Evolutionary conservation across 2,329 filamentous ascomycete genomes (phyloP).

Genomic region (Aspergillus niger): DNA sequence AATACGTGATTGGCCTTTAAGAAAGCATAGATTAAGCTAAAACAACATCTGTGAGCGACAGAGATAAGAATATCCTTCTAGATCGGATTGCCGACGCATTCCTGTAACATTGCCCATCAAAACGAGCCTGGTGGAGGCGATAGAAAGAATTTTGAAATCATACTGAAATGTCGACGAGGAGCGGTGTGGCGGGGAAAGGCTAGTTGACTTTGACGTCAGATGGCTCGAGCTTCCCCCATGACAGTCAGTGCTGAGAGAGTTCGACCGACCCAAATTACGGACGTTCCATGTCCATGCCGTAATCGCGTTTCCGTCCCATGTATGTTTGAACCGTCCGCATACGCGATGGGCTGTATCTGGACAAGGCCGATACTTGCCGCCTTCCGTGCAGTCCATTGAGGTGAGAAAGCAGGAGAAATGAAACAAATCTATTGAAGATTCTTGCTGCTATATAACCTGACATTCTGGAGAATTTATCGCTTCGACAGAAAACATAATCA

Average conservation of each 20-base stretch:
- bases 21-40: too few species aligned
- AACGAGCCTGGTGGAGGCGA: not conserved
- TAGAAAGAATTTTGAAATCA: not conserved
- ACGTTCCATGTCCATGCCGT: not conserved
- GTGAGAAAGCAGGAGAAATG: not conserved
- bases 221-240: slow-evolving; percentile 16
- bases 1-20: not conserved
- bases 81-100: not conserved
- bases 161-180: slow-evolving; percentile 11
- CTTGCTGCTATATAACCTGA: too few species aligned
- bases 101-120: not conserved
- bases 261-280: not conserved
- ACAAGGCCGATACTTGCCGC: not conserved
- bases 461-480: too few species aligned
- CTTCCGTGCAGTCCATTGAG: not conserved
- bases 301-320: not conserved
- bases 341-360: not conserved
- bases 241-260: not conserved
- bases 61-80: not conserved
- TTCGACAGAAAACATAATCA: too few species aligned
- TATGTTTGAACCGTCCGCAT: not conserved
- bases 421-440: too few species aligned
- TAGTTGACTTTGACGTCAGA: slow-evolving; percentile 23
- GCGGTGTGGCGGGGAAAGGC: slow-evolving; percentile 19
- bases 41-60: not conserved